Evolutionary conservation across 345 rosid species (phyloP).

Genomic region (Eucalyptus urophylla): DNA sequence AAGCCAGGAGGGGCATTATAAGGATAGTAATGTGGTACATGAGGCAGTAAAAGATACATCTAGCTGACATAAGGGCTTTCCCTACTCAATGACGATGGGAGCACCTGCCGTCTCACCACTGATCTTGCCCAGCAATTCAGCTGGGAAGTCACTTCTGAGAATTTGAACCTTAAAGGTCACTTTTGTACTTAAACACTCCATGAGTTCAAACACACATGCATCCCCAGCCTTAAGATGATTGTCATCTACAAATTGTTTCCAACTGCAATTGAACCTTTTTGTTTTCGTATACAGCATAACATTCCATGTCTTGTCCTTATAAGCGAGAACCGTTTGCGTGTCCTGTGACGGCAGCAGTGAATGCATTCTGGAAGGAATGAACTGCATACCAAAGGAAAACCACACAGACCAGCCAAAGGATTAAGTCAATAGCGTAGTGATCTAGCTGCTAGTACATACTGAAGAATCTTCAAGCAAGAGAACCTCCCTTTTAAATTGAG

Average conservation of each 20-base stretch:
- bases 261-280: neutral
- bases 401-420: neutral
- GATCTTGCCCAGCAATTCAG: neutral
- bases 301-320: slow-evolving; percentile 7
- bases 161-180: slow-evolving; percentile 16
- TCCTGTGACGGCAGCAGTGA: neutral
- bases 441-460: neutral
- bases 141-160: slow-evolving; percentile 8
- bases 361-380: neutral
- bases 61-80: neutral
- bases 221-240: slow-evolving; percentile 13
- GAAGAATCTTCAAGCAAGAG: neutral
- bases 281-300: neutral
- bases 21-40: neutral
- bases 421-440: neutral
- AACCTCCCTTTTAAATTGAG: neutral
- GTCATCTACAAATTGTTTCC: slow-evolving; percentile 6
- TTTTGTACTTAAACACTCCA: neutral
- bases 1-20: neutral
- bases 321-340: neutral
- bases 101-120: neutral
- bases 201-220: slow-evolving; percentile 16
- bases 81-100: neutral
- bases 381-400: neutral
- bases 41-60: neutral